Evolutionary conservation across 805 yeast genomes (phyloP), one percentile per base, ranked within the genome.

Genomic region (Candida jianshihensis): DNA sequence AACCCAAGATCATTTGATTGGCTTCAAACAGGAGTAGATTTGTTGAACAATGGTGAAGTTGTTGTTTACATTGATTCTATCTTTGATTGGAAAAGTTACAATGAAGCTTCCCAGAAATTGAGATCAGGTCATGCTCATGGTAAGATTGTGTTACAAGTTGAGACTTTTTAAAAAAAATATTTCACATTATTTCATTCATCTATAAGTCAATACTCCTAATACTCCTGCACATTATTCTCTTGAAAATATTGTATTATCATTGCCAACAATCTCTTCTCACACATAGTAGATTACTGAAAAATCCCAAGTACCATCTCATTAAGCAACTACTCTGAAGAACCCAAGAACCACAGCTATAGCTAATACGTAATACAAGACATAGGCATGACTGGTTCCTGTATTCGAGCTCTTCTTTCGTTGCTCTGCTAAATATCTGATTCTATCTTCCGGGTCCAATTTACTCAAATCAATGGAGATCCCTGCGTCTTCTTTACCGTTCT

Each of bases 71-170:
- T 85, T 27, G 92, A 83, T 49, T 63, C 73, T 10, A 69, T 68
- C 24, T 73, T 64, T 43, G 63, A 71, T 17, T 75, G 84, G 68
- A 70, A 66, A n/a, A 67, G 80, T 5, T 70, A 61, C 39, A 46
- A 64, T 29, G 60, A 66, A 13, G 95, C 92, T 1, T 59, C 72
- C 35, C 70, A 70, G 4, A 66, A 64, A 46, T 59, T 83, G 39
- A 59, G 57, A 14, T 53, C 65, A 8, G 74, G 77, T 34, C 68
- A 65, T 39, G 75, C 79, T 7, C 72, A 68, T 38, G 96, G 95
- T 26, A 86, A 85, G 55, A 62, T 86, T 33, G 71, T 86, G n/a
- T 38, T 68, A 31, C 51, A 66, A 29, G 62, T 63, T n/a, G 72
- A 67, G 37, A 53, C 53, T 21, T 68, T 68, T 41, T 68, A 46